These are phyloP conservation scores for Fraxinus excelsior DNA, from an alignment of 257 asterid genomes.

Conservation along the genomic window DNA sequence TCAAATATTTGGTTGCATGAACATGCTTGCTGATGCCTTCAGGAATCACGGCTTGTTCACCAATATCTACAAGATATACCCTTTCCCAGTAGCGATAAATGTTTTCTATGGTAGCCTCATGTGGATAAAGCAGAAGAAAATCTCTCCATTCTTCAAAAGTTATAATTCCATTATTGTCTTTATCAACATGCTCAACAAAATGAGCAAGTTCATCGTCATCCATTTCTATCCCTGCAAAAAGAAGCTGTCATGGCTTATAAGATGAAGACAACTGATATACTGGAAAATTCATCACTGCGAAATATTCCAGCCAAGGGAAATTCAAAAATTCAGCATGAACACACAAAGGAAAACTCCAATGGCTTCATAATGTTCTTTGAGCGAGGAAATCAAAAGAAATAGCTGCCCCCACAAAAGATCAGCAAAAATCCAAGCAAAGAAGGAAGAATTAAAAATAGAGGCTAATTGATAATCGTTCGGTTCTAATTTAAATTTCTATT, in stretches of 20 bases:
- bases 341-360: neutral
- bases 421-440: neutral
- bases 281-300: conserved; percentile 5
- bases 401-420: conserved; percentile 6
- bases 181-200: conserved; percentile 95
- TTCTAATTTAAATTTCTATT: neutral
- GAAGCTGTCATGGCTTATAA: conserved; percentile 69
- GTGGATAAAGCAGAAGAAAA: conserved; percentile 91
- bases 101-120: conserved; percentile 91
- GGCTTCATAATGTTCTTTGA: neutral
- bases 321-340: neutral
- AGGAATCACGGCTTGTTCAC: conserved; percentile 92
- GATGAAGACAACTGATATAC: conserved; percentile 42
- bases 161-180: conserved; percentile 90
- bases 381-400: neutral
- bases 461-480: neutral
- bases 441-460: neutral
- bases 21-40: conserved; percentile 93
- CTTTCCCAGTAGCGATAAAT: conserved; percentile 90
- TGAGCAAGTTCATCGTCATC: conserved; percentile 92
- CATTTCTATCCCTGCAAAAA: conserved; percentile 88
- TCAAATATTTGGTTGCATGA: conserved; percentile 73
- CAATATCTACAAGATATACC: conserved; percentile 91
- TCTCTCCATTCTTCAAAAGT: conserved; percentile 99
- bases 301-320: conserved; percentile 6